Base-by-base conservation (phyloP, 2,329 filamentous ascomycete species). In the Xylaria sp. region DNA sequence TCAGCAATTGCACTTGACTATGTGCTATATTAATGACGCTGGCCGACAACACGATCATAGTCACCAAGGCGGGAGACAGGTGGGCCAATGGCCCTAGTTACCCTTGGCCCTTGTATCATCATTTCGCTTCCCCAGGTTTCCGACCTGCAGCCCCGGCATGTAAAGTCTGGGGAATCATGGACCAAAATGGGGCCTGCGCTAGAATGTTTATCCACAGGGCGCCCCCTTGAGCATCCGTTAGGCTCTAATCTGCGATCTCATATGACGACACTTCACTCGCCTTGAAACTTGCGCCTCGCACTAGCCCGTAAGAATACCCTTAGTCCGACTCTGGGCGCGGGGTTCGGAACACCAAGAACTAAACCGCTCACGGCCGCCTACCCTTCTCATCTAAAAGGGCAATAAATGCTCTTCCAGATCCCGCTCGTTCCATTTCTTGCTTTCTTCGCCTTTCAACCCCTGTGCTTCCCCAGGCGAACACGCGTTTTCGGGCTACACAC, bases 321-420 rank as follows among this genome's bases (percentile, higher is more conserved):
- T 44, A 19, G 17, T 7, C 38, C n/a, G n/a, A n/a, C n/a, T n/a
- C 27, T 54, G 27, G 51, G 51, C 19, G 38, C 51, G 35, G 51
- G 27, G 51, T 29, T 10, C 3, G 11, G 47, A 31, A 29, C 21
- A 37, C 46, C 5, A 27, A 6, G 15, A 19, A 53, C 19, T 27
- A n/a, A 17, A 43, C 23, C 17, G 19, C 10, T 19, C 15, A 37
- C 31, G n/a, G 10, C 19, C 15, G 37, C 52, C 38, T 54, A n/a
- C 52, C 52, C 13, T 54, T 54, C 40, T 54, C 31, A 54, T 54
- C 52, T 54, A 54, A 54, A 54, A 46, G 15, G 27, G 52, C 29
- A 46, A 54, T 15, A 46, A 54, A 54, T 11, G 40, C 19, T 54
- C 52, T 54, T 46, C 29, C 29, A 27, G 10, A 9, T 25, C 40